phyloP scores from a whole-genome alignment of 371 early-diverging fungal genomes.

The Actinomucor elegans region DNA sequence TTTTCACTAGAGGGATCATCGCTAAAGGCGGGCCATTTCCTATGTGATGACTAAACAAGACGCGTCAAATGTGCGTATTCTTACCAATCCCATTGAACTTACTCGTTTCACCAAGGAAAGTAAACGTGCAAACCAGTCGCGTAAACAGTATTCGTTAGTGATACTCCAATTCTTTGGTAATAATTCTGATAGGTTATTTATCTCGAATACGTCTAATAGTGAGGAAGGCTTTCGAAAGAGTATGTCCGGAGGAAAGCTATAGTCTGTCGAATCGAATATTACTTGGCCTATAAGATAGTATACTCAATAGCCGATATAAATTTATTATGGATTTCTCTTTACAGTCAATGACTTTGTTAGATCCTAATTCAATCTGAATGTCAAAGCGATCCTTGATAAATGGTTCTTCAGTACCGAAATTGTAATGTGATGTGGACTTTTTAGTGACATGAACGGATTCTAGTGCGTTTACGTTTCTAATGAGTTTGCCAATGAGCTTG shows the following conservation, averaged over 20 bases:
- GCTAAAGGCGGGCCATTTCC: too few species aligned
- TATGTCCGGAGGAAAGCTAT: slow-evolving; percentile 8
- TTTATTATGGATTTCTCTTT: background rate
- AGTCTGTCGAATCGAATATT: background rate
- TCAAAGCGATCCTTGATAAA: background rate
- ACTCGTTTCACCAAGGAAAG: background rate
- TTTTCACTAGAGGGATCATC: too few species aligned
- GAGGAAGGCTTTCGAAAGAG: background rate
- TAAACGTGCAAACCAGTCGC: slow-evolving; percentile 1
- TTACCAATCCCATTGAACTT: background rate
- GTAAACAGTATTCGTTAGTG: background rate
- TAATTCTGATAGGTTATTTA: background rate
- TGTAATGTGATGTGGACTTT: background rate
- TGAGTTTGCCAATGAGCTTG: background rate
- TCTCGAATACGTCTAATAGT: background rate
- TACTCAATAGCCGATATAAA: background rate
- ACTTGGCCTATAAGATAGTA: slow-evolving; percentile 5
- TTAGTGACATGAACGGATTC: background rate
- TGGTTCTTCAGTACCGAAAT: background rate
- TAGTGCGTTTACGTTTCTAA: background rate
- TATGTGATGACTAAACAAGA: background rate
- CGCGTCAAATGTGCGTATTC: background rate
- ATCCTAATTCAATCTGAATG: background rate
- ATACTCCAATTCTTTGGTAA: slow-evolving; percentile 2
- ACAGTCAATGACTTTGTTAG: background rate